Base-by-base conservation (phyloP, 2,329 filamentous ascomycete species). In the Fulvia fulva region DNA sequence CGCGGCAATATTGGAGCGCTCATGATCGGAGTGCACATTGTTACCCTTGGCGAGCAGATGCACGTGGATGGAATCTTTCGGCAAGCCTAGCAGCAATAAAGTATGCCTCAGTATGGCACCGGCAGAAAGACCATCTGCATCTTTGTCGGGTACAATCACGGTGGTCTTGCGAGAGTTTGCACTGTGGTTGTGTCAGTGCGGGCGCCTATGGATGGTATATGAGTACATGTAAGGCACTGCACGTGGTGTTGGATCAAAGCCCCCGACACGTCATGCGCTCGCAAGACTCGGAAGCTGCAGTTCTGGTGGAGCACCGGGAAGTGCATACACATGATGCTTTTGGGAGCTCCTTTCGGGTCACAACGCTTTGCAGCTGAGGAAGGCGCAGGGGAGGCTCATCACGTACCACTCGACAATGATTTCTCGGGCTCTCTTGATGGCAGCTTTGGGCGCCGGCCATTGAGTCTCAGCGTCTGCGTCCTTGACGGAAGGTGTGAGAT, bases 71-170 rank as follows among this genome's bases (percentile, higher is more conserved):
- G 81, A 71, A 6, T 76, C 70, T 7, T 76, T 63, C 9, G 80
- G 70, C 0, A 88, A 76, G 1, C 86, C 86, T 0, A 89, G 79
- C 1, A 82, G 72, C 1, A 80, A 70, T 3, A 89, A 75, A 0
- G 85, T 87, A 55, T 80, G 81, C 56, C 83, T 76, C 1, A 89
- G 69, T 28, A 88, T 88, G 1, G 81, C 81, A 0, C 86, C 87
- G 1, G 86, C 83, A 1, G 81, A 81, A 2, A 89, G 74, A 0
- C 86, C 87, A 69, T 89, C 86, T 2, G 85, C 85, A 64, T 88
- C 86, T 66, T 88, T 88, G 67, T 89, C 86, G 0, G 87, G 87
- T 0, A 88, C 78, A 14, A 89, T 83, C 19, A 88, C 71, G 1
- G 81, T 82, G 34, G 73, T 76, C 56, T 82, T 77, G 9, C 78